phyloP scores from a whole-genome alignment of 805 yeast species.

The Cyberlindnera japonica region DNA sequence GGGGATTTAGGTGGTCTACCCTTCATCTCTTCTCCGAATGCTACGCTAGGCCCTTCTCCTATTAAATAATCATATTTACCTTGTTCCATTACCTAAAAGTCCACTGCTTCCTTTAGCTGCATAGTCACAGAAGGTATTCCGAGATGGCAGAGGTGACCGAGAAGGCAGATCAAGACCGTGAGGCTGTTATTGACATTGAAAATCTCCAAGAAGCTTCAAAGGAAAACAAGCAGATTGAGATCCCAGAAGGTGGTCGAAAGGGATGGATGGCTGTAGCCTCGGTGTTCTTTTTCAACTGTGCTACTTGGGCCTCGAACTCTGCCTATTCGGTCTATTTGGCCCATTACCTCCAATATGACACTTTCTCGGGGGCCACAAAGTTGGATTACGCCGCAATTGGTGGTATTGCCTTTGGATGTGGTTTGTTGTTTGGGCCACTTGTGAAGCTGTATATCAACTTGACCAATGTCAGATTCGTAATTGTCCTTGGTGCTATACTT shows the following conservation, averaged over 20 bases:
- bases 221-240: slow-evolving; percentile 17
- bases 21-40: too few species aligned
- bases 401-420: slow-evolving; percentile 56
- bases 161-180: too few species aligned
- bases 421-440: slow-evolving; percentile 58
- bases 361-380: slow-evolving; percentile 50
- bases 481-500: slow-evolving; percentile 45
- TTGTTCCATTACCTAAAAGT: too few species aligned
- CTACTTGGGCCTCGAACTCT: slow-evolving; percentile 29
- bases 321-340: slow-evolving; percentile 59
- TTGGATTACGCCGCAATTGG: slow-evolving; percentile 66
- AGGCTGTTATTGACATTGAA: too few species aligned
- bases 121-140: too few species aligned
- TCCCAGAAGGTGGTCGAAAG: slow-evolving; percentile 27
- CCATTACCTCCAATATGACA: slow-evolving; percentile 46
- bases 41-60: too few species aligned
- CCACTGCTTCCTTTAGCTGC: too few species aligned
- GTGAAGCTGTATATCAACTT: slow-evolving; percentile 22
- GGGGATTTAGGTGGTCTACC: too few species aligned
- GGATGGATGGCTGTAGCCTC: slow-evolving; percentile 27
- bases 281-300: slow-evolving; percentile 23
- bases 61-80: too few species aligned
- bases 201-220: too few species aligned
- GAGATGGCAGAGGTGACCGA: too few species aligned
- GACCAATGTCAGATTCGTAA: slow-evolving; percentile 41